phyloP scores from a whole-genome alignment of 2,329 filamentous ascomycete species.

The Pyricularia grisea region DNA sequence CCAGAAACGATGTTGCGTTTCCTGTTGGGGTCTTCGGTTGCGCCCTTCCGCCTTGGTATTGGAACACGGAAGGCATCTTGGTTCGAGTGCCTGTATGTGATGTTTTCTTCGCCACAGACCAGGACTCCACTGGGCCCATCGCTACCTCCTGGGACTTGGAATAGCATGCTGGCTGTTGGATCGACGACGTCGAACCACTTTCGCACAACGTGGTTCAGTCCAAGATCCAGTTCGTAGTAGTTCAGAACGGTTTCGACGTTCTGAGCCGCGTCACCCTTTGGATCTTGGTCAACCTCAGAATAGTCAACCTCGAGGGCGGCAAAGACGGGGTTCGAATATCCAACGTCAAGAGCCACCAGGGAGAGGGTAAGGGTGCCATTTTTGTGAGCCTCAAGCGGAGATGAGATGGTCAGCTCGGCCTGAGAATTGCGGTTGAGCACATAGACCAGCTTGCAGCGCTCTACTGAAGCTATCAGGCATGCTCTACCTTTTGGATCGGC shows the following conservation, averaged over 20 bases:
- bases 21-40: slow-evolving; percentile 84
- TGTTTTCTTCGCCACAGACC: slow-evolving; percentile 87
- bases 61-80: slow-evolving; percentile 82
- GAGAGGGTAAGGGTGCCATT: slow-evolving; percentile 84
- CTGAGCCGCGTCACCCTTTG: slow-evolving; percentile 70
- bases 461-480: slow-evolving; percentile 84
- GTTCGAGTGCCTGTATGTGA: slow-evolving; percentile 96
- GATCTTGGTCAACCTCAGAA: slow-evolving; percentile 81
- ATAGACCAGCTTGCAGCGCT: slow-evolving; percentile 99
- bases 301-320: slow-evolving; percentile 93
- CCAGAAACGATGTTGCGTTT: slow-evolving; percentile 82
- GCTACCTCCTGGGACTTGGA: slow-evolving; percentile 88
- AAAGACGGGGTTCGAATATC: slow-evolving; percentile 95
- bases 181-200: slow-evolving; percentile 96
- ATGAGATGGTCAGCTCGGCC: slow-evolving; percentile 92
- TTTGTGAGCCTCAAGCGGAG: slow-evolving; percentile 91
- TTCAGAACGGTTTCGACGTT: slow-evolving; percentile 85
- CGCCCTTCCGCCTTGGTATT: slow-evolving; percentile 77
- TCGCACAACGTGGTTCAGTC: slow-evolving; percentile 91
- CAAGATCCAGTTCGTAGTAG: slow-evolving; percentile 95
- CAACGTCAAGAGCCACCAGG: slow-evolving; percentile 82
- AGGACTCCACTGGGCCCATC: slow-evolving; percentile 93
- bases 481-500: slow-evolving; percentile 94
- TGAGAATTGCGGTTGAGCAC: slow-evolving; percentile 93
- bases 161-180: slow-evolving; percentile 77